Conservation (phyloP, 23 red algal species). For the Agarophyton chilense region DNA sequence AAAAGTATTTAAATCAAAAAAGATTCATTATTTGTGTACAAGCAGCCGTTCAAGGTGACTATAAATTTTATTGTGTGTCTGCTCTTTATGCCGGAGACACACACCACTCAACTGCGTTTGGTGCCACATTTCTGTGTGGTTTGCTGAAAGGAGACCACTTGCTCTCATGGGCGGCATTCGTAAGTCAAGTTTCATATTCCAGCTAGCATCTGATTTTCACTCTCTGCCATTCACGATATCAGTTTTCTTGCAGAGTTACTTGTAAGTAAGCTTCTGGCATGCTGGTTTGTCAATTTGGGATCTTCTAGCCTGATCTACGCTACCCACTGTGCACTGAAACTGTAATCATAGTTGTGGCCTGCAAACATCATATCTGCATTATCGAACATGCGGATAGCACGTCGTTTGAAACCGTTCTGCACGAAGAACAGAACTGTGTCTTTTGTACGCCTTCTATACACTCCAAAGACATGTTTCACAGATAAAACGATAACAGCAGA, state of each 20-base stretch:
- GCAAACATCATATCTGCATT: background rate
- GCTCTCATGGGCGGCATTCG: background rate
- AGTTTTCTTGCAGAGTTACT: too few relatives aligned
- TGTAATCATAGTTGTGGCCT: background rate
- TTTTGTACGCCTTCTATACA: background rate
- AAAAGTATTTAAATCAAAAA: background rate
- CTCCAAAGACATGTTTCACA: background rate
- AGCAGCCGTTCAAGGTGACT: background rate
- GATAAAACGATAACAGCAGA: background rate
- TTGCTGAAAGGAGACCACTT: background rate
- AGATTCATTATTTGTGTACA: background rate
- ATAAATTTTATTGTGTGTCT: background rate
- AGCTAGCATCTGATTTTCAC: background rate
- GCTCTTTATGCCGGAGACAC: background rate
- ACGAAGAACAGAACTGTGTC: background rate
- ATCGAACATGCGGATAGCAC: background rate
- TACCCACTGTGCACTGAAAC: background rate
- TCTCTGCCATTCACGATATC: background rate
- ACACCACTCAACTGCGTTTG: background rate
- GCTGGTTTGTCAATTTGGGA: background rate
- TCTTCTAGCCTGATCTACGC: background rate
- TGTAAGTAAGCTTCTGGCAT: background rate
- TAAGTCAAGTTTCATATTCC: background rate
- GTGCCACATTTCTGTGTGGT: background rate
- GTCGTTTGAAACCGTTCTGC: background rate